Percentiles rank a stretch among this genome's conserved stretches.
These are phyloP conservation scores for Bromus sterilis DNA, from an alignment of 176 grass and related monocot genomes.

Conservation along the genomic window DNA sequence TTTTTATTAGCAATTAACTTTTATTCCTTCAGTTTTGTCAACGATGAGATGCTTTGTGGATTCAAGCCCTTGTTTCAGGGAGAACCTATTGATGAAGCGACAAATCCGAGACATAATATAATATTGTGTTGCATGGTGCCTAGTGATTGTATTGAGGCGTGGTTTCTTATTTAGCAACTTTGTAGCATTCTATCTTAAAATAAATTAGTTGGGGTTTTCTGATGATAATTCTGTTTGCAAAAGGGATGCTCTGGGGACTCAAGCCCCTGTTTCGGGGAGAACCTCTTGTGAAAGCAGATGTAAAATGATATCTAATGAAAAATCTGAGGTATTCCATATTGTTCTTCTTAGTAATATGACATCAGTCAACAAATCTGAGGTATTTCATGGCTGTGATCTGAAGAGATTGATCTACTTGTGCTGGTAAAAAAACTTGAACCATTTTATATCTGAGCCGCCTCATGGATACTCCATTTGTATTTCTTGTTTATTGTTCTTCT, in stretches of 20 bases:
- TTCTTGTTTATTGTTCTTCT: too few relatives aligned
- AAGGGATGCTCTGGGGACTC: constrained; percentile 37
- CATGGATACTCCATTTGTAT: too few relatives aligned
- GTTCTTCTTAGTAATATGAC: too few relatives aligned
- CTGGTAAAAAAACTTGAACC: constrained; percentile 34
- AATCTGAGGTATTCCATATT: neutral
- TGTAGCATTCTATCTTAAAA: neutral
- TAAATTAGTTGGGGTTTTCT: too few relatives aligned
- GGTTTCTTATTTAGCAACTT: neutral
- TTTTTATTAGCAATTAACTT: neutral
- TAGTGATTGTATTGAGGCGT: neutral
- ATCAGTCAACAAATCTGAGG: neutral
- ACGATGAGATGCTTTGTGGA: constrained; percentile 37
- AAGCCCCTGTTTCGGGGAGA: constrained; percentile 35
- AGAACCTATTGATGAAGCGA: constrained; percentile 41
- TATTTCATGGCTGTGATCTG: neutral
- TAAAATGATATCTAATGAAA: constrained; percentile 21
- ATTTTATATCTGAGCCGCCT: constrained; percentile 36
- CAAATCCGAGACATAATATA: too few relatives aligned
- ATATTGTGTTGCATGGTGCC: too few relatives aligned
- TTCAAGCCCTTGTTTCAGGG: constrained; percentile 34
- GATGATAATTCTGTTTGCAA: constrained; percentile 47
- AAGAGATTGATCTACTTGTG: constrained; percentile 11
- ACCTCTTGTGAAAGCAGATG: constrained; percentile 28
- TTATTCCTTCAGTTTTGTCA: neutral